Conservation (phyloP, 1,284 basidiomycete species). For the Agaricales sp. region DNA sequence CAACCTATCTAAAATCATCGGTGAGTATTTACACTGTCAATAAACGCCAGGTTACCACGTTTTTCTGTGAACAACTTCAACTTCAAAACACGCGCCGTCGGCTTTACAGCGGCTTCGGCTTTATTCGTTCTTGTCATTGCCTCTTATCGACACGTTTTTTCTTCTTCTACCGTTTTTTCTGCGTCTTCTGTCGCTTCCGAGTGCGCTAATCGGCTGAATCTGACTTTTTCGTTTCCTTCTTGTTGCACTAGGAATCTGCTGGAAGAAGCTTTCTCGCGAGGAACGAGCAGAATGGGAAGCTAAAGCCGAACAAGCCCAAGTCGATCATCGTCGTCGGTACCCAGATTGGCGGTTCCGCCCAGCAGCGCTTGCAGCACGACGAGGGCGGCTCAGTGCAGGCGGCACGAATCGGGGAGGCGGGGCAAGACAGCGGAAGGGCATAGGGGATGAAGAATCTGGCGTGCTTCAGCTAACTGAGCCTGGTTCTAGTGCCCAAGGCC, state of each 20-base stretch:
- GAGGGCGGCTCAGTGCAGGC: conserved; percentile 21
- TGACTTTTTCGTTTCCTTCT: background rate
- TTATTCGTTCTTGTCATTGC: background rate
- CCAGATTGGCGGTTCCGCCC: conserved; percentile 72
- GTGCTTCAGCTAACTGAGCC: too few species aligned
- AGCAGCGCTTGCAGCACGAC: conserved; percentile 39
- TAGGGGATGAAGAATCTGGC: background rate
- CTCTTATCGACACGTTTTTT: background rate
- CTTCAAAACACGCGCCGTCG: too few species aligned
- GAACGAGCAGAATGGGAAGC: conserved; percentile 68
- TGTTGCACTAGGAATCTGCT: conserved; percentile 39
- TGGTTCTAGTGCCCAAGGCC: background rate
- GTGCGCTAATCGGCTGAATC: too few species aligned
- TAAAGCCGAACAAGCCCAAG: conserved; percentile 63
- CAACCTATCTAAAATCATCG: conserved; percentile 22
- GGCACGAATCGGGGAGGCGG: background rate
- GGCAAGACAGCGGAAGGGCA: background rate
- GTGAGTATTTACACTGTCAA: conserved; percentile 17
- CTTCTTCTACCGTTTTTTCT: too few species aligned
- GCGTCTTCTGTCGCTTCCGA: background rate
- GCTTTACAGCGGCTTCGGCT: too few species aligned
- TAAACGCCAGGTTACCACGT: background rate
- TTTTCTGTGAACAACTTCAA: background rate
- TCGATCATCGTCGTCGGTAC: conserved; percentile 66
- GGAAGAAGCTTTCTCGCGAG: conserved; percentile 47